Evolutionary conservation across 176 grass and related monocot genomes (phyloP).

Genomic region (Alopecurus myosuroides): DNA sequence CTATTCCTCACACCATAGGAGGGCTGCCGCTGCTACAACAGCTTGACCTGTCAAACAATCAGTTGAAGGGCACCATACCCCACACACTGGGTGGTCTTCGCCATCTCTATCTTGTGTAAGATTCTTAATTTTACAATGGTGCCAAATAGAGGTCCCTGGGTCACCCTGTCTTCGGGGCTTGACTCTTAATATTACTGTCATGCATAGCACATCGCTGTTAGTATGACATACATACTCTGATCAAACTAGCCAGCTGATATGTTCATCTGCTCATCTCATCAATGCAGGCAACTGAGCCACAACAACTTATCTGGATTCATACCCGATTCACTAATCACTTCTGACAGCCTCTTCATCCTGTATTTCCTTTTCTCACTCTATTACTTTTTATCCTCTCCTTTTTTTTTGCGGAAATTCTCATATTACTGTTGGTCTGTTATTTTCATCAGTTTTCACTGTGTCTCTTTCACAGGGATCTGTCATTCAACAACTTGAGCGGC

Average conservation of each 20-base stretch:
- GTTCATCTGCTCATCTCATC: not conserved
- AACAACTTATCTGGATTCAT: conserved; percentile 69
- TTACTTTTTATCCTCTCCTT: not conserved
- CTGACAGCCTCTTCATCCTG: conserved; percentile 36
- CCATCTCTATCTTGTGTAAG: conserved; percentile 57
- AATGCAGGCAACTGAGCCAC: conserved; percentile 61
- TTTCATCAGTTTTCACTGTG: not conserved
- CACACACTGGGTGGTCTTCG: conserved; percentile 29
- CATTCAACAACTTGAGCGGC: conserved; percentile 84
- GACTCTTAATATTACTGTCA: not conserved
- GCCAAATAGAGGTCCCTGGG: no score
- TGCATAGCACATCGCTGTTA: not conserved
- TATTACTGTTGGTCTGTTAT: not conserved
- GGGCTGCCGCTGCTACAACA: conserved; percentile 40
- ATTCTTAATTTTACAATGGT: no score
- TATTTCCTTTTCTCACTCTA: conserved; percentile 24
- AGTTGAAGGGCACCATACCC: conserved; percentile 66
- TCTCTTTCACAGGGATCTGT: conserved; percentile 57
- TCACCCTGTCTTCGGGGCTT: no score
- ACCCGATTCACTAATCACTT: conserved; percentile 57
- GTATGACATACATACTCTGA: not conserved
- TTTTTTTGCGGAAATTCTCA: not conserved
- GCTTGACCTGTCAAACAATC: conserved; percentile 70
- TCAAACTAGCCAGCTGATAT: not conserved
- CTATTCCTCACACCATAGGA: conserved; percentile 53